Conservation (phyloP, 2,329 filamentous ascomycete species). For the Pseudogymnoascus sp. region DNA sequence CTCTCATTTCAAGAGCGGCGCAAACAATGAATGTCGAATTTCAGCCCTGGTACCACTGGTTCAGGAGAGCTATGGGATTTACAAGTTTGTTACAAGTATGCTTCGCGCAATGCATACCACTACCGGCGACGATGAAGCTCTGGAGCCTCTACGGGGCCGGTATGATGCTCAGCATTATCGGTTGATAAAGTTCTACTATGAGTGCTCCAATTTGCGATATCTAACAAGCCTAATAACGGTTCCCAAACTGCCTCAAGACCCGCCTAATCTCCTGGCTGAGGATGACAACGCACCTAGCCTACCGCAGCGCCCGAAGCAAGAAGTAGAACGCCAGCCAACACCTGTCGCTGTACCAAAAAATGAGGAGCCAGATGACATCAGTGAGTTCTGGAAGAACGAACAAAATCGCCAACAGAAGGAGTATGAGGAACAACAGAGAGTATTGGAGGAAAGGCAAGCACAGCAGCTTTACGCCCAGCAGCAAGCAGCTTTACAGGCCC, state of each 20-base stretch:
- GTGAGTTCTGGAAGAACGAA: constrained; percentile 96
- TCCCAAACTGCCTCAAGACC: constrained; percentile 88
- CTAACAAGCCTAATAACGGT: constrained; percentile 94
- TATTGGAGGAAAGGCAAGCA: constrained; percentile 80
- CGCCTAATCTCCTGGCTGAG: constrained; percentile 78
- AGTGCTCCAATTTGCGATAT: constrained; percentile 95
- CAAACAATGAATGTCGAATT: constrained; percentile 95
- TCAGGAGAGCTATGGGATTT: constrained; percentile 97
- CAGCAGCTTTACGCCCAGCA: constrained; percentile 74
- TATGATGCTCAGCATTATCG: constrained; percentile 97
- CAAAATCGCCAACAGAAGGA: constrained; percentile 85
- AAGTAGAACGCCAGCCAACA: constrained; percentile 58
- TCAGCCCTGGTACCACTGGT: constrained; percentile 88
- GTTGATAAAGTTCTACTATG: constrained; percentile 96
- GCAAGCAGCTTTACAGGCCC: constrained; percentile 72
- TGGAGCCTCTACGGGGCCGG: constrained; percentile 76
- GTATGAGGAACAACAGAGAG: constrained; percentile 87
- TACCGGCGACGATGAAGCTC: constrained; percentile 85
- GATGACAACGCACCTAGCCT: constrained; percentile 78
- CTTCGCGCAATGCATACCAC: constrained; percentile 93
- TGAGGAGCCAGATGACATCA: constrained; percentile 87
- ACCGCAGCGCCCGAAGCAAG: constrained; percentile 71
- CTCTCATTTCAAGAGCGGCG: constrained; percentile 83
- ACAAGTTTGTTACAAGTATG: constrained; percentile 99
- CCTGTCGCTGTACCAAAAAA: constrained; percentile 62